phyloP scores from a whole-genome alignment of 768 basidiomycete genomes.

The Mycena leptocephala region DNA sequence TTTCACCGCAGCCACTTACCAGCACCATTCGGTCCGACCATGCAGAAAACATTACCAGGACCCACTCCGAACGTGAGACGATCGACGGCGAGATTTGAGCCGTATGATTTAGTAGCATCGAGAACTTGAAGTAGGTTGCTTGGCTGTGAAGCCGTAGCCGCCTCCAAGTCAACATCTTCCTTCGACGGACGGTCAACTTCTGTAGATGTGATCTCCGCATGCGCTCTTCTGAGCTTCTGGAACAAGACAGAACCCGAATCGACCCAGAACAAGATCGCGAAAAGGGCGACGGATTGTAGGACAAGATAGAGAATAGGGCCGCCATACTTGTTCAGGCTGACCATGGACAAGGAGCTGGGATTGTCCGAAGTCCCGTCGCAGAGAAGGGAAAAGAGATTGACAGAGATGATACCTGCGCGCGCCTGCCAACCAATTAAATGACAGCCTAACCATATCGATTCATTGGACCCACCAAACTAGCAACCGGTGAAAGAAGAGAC shows the following conservation, averaged over 20 bases:
- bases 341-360: conserved; percentile 64
- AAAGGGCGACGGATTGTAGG: conserved; percentile 70
- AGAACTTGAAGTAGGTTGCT: conserved; percentile 75
- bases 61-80: conserved; percentile 81
- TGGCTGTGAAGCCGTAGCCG: conserved; percentile 60
- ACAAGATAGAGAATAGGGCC: conserved; percentile 85
- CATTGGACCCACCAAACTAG: conserved; percentile 67
- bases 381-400: conserved; percentile 83
- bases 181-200: conserved; percentile 36
- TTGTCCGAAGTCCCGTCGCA: conserved; percentile 67
- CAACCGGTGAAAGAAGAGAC: conserved; percentile 77
- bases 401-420: conserved; percentile 78
- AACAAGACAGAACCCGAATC: conserved; percentile 76
- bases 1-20: no score
- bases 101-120: conserved; percentile 74
- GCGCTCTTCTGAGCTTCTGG: conserved; percentile 52
- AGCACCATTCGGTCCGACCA: conserved; percentile 89
- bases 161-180: conserved; percentile 73
- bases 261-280: no score
- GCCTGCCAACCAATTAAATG: conserved; percentile 52
- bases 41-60: conserved; percentile 73
- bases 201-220: neutral
- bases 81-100: conserved; percentile 73
- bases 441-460: neutral
- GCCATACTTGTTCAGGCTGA: conserved; percentile 73